Conservation (phyloP, 768 basidiomycete species). For the Mrakia gelida region DNA sequence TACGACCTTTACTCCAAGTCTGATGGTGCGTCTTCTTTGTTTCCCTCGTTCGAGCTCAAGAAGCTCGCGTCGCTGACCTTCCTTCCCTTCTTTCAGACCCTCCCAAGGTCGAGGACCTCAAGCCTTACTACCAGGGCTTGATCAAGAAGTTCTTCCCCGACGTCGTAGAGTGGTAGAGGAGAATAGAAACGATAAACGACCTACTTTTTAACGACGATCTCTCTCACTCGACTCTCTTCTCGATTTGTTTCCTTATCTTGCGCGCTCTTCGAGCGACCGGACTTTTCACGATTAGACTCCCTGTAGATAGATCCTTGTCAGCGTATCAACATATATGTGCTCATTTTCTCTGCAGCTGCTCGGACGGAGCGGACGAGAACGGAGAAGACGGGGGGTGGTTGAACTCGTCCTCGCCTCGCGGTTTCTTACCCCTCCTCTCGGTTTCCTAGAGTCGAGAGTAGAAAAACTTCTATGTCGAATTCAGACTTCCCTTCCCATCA, state of each 20-base stretch:
- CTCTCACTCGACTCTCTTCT: not conserved
- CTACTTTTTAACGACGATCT: not conserved
- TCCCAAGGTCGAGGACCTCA: conserved; percentile 53
- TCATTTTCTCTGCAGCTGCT: too few relatives aligned
- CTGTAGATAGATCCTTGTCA: too few relatives aligned
- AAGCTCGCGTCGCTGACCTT: not conserved
- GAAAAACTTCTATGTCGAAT: too few relatives aligned
- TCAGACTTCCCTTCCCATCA: too few relatives aligned
- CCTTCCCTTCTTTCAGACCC: conserved; percentile 45
- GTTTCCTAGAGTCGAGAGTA: too few relatives aligned
- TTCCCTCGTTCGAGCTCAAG: not conserved
- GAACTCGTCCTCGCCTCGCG: too few relatives aligned
- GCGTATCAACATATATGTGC: too few relatives aligned
- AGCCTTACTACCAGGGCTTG: conserved; percentile 75
- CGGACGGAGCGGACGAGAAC: too few relatives aligned
- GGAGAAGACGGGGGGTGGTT: too few relatives aligned
- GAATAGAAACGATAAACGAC: not conserved
- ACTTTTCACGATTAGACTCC: too few relatives aligned
- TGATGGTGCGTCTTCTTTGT: conserved; percentile 46
- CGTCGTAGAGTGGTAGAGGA: conserved; percentile 66
- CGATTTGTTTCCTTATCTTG: not conserved
- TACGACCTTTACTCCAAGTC: conserved; percentile 92
- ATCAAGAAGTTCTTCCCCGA: conserved; percentile 83
- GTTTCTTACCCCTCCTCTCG: too few relatives aligned
- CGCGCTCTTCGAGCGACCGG: too few relatives aligned